Evolutionary conservation across 805 yeast species (phyloP), one percentile per base, ranked within the genome.

Genomic region (Cephaloascus albidus): DNA sequence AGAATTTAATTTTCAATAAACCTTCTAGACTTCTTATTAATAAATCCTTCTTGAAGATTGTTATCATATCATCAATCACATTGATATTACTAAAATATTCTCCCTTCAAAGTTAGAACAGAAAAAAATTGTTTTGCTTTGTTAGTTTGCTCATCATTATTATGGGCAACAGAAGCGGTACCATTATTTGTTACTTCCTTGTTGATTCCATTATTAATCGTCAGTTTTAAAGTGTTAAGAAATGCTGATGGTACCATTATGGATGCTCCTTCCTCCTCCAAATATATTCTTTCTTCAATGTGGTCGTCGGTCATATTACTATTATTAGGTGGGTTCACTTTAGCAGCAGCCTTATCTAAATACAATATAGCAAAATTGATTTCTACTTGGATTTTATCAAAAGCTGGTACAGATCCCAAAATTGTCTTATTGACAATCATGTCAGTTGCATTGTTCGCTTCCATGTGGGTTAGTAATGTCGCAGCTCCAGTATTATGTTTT

Each of bases 101-200:
- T 5, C 81, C 87, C 1, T 78, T 83, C 45, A 72, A 78, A 44
- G 77, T 76, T 46, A 65, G 61, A 4, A 85, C 82, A 48, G 84
- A 81, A 52, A 73, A 70, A 43, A 78, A 87, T 51, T 87, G 83
- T 56, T 70, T 81, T 68, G 85, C 85, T 4, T 63, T 80, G 19
- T 72, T 80, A 34, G 82, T 71, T 10, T 74, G 81, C 45, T 54
- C 66, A 36, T 74, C 76, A 6, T 57, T 72, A 44, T 51, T 71
- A 34, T 72, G 76, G 76, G 76, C 76, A 5, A 52, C 70, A 12
- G 78, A 72, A 50, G 74, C 75, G 4, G 53, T 72, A 16, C 78
- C 78, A 15, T 55, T 72, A 39, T 68, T 63, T 44, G 62, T 67
- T n/a, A 72, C 76, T 17, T 60, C 74, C 12, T 55, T 72, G 58